These are phyloP conservation scores for Diaporthe eres DNA, from an alignment of 2,329 filamentous ascomycete genomes.

Conservation along the genomic window DNA sequence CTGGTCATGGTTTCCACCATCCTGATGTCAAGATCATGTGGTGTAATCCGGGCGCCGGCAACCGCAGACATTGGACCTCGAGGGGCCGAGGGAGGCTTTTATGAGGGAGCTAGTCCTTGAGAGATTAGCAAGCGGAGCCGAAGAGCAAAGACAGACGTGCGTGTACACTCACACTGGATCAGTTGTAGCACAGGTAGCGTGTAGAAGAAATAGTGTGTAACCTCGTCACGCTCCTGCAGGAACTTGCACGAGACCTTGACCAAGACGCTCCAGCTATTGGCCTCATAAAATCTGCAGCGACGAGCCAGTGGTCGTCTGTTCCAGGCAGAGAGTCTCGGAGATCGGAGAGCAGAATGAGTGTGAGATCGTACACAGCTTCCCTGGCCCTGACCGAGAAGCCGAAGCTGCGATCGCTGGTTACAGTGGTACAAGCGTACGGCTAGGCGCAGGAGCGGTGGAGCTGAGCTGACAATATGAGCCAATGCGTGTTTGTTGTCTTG, in stretches of 20 bases:
- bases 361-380: conserved; percentile 21
- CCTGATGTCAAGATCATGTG: conserved; percentile 50
- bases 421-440: conserved; percentile 25
- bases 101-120: conserved; percentile 11
- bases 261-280: background rate
- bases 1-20: conserved; percentile 55
- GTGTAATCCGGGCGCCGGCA: conserved; percentile 45
- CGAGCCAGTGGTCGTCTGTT: background rate
- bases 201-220: conserved; percentile 24
- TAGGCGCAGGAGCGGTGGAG: conserved; percentile 37
- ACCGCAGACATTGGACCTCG: conserved; percentile 51
- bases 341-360: conserved; percentile 12
- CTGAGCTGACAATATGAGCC: conserved; percentile 24
- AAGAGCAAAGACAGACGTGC: conserved; percentile 1
- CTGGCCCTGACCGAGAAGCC: conserved; percentile 25
- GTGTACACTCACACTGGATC: conserved; percentile 18
- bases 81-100: conserved; percentile 39
- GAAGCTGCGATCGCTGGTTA: conserved; percentile 30
- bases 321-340: conserved; percentile 13
- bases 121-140: conserved; percentile 35
- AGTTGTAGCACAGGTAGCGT: conserved; percentile 21
- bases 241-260: conserved; percentile 4
- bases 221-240: conserved; percentile 18
- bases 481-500: conserved; percentile 28
- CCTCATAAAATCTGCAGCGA: conserved; percentile 17